Evolutionary conservation across 768 basidiomycete genomes (phyloP), one percentile per base, ranked within the genome.

Genomic region (Podaxis sp.): DNA sequence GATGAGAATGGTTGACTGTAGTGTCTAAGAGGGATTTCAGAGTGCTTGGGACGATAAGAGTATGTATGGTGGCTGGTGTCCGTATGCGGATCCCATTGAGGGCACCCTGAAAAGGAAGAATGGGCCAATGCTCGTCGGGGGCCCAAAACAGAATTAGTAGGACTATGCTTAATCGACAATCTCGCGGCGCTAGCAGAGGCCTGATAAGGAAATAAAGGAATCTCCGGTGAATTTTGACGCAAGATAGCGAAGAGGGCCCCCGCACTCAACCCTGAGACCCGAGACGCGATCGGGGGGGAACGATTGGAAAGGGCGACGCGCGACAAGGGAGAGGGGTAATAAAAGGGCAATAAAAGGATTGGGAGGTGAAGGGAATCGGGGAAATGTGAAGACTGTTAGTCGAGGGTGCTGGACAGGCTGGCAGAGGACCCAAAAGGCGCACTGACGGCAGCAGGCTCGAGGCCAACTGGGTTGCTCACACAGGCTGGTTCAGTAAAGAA

Each of bases 41-140:
- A 29, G 40, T 6, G 36, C 53, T 19, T 15, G 56, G 41, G 43
- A 19, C 57, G 33, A 25, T 47, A 51, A 36, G 29, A 49, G 57
- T 33, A 47, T 33, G 43, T 57, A 27, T 33, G 46, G 56, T 47
- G 27, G 33, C 40, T 25, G 43, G 29, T 43, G 56, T 58, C 69
- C 66, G 65, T 59, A 69, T 69, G 71, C 69, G 68, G 69, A 72
- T 66, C 61, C 68, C 63, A 64, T 66, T 66, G 64, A 59, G 63
- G 56, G 53, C 67, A 69, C 69, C 71, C 71, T 72, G 68, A 63
- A 55, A 53, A 61, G 64, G 66, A 69, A 70, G 66, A 66, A 68
- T 67, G 40, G 17, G 13, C 13, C 5, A 41, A 41, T 41, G 24
- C 67, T 70, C 68, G 72, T 69, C 70, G 69, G 69, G 66, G 61